These are phyloP conservation scores for Nakaseomyces delphensis DNA, from an alignment of 1,139 yeast species.

Conservation along the genomic window DNA sequence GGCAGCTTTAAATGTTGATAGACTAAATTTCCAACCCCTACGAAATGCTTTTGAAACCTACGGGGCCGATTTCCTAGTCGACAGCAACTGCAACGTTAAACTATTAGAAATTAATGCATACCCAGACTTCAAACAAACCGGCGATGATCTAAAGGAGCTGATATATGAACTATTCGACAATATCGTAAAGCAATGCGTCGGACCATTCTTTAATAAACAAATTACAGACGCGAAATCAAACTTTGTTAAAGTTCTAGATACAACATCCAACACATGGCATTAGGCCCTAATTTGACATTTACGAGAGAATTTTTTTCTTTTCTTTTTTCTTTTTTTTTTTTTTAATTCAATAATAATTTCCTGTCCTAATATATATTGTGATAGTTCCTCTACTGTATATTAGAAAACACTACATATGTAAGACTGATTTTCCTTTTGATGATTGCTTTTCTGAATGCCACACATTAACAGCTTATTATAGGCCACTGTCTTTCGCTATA, in stretches of 20 bases:
- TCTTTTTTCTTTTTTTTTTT: too few relatives aligned
- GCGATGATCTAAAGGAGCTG: conserved; percentile 56
- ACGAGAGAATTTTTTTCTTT: too few relatives aligned
- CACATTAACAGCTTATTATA: too few relatives aligned
- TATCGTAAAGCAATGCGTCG: conserved; percentile 36
- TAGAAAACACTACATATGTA: too few relatives aligned
- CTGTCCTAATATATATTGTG: too few relatives aligned
- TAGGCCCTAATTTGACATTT: background rate
- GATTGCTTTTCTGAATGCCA: too few relatives aligned
- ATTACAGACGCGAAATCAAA: conserved; percentile 7
- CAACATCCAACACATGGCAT: conserved; percentile 32
- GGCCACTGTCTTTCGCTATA: too few relatives aligned
- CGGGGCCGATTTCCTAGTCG: conserved; percentile 81
- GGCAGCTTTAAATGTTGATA: conserved; percentile 76
- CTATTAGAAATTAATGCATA: conserved; percentile 83
- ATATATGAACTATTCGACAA: conserved; percentile 53
- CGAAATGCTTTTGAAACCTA: conserved; percentile 74
- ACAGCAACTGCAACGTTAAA: conserved; percentile 43
- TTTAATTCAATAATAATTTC: too few relatives aligned
- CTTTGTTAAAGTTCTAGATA: conserved; percentile 36
- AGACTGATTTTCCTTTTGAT: too few relatives aligned
- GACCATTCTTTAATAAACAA: conserved; percentile 33
- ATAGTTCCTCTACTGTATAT: too few relatives aligned
- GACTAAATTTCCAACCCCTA: conserved; percentile 82
- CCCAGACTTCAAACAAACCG: conserved; percentile 96